Base-by-base conservation (phyloP, 225 moss, liverwort and hornwort species). In the Thuidium tamariscinum region DNA sequence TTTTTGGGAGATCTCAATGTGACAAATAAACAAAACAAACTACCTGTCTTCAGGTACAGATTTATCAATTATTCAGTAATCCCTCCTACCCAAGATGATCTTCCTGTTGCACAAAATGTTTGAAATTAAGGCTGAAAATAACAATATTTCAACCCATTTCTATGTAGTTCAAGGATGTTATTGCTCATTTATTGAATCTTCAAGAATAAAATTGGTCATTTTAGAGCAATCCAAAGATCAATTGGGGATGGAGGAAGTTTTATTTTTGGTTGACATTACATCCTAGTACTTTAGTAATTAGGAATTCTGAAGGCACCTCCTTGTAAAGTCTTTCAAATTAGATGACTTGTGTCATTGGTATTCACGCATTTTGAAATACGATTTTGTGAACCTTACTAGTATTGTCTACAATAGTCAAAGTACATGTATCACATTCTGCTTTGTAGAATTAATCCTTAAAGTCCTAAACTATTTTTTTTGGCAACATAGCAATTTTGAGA, bases 171-270 rank as follows among this genome's bases (percentile, higher is more conserved):
- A 14, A 15, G 5, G 2, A 8, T 13, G 7, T 39, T 68, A 7
- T 68, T n/a, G 11, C 25, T 23, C 7, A 37, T 22, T 20, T 21
- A 12, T 0, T 37, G 0, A 22, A 67, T 67, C 11, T 36, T 67
- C 1, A 22, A 36, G 22, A 22, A 11, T 2, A 13, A 5, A 64
- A 67, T 9, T 67, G 12, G 17, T 67, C 22, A 37, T 22, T 37
- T 37, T 36, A 5, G 6, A 37, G 7, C 37, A 37, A 37, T 0
- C 0, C 0, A 0, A 65, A 65, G n/a, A 4, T 65, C 10, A 65
- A 19, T 10, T 19, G 0, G 3, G 0, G 9, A n/a, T 0, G 0
- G 1, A 34, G 9, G 8, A 20, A n/a, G 18, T n/a, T 18, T 65
- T 19, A 18, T 32, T 32, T 65, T 64, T 18, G 64, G 1, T 0